Evolutionary conservation across 208 protist genomes (phyloP).

Genomic region (Acanthamoeba sp.): DNA sequence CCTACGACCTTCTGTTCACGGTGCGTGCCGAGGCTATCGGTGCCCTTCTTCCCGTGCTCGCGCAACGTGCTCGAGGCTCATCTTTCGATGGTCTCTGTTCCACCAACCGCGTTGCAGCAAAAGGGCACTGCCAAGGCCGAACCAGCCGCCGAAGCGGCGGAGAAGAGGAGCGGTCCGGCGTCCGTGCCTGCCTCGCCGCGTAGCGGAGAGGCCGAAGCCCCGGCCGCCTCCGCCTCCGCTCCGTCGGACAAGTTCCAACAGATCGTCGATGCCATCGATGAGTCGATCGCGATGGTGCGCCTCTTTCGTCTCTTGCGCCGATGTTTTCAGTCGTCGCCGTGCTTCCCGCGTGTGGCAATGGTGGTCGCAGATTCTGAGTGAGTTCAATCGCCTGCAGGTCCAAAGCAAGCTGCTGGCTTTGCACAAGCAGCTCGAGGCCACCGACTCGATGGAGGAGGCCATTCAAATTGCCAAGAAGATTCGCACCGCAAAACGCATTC

Average conservation of each 20-base stretch:
- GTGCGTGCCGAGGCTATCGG: too few species aligned
- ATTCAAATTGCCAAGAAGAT: slow-evolving; percentile 62
- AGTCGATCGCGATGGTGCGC: slow-evolving; percentile 9
- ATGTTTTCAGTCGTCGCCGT: not conserved
- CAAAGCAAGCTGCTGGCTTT: slow-evolving; percentile 36
- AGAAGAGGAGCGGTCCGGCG: not conserved
- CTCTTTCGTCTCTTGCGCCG: not conserved
- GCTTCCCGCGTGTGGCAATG: too few species aligned
- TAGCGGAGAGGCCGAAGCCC: not conserved
- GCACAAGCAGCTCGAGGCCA: slow-evolving; percentile 27
- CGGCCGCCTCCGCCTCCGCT: too few species aligned
- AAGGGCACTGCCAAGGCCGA: not conserved
- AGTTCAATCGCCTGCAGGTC: not conserved
- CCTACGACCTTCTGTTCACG: slow-evolving; percentile 27
- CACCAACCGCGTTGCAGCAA: not conserved
- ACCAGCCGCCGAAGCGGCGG: not conserved
- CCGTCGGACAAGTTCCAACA: not conserved
- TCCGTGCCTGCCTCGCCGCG: not conserved
- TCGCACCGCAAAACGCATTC: slow-evolving; percentile 46
- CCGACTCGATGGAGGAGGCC: slow-evolving; percentile 53
- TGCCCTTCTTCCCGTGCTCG: too few species aligned
- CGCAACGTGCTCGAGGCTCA: too few species aligned
- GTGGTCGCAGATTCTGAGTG: too few species aligned
- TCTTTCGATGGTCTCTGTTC: not conserved
- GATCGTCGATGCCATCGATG: slow-evolving; percentile 32